Percentiles rank a stretch among this genome's conserved stretches.
These are phyloP conservation scores for Echinochloa phyllopogon DNA, from an alignment of 176 grass and related monocot genomes.

Conservation along the genomic window DNA sequence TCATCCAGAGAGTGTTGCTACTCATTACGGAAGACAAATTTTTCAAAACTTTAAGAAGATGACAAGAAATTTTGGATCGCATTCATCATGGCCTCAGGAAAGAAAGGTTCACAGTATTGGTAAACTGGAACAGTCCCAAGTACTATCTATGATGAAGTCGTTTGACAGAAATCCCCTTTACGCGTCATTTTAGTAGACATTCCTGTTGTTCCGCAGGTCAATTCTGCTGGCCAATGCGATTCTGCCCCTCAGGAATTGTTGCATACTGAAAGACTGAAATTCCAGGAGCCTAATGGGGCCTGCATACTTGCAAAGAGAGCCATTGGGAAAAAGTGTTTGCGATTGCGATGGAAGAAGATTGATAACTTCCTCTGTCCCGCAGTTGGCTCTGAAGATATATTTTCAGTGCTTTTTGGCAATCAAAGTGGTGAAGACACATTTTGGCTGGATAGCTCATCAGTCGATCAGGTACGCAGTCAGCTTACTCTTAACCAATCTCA, in stretches of 20 bases:
- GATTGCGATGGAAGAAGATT: constrained; percentile 79
- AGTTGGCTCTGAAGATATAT: constrained; percentile 69
- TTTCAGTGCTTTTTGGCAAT: constrained; percentile 67
- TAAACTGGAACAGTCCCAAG: constrained; percentile 75
- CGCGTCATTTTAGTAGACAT: constrained; percentile 28
- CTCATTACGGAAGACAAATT: constrained; percentile 86
- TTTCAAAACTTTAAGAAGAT: constrained; percentile 91
- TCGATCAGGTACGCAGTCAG: constrained; percentile 69
- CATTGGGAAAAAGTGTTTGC: constrained; percentile 51
- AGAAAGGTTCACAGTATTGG: constrained; percentile 97
- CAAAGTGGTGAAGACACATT: constrained; percentile 76
- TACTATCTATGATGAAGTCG: constrained; percentile 45
- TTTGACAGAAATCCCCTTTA: neutral
- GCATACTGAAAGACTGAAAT: constrained; percentile 31
- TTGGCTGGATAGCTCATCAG: constrained; percentile 98
- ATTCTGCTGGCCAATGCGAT: constrained; percentile 49
- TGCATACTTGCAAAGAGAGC: constrained; percentile 24
- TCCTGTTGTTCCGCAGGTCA: constrained; percentile 64
- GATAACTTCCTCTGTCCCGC: constrained; percentile 56
- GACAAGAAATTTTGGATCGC: constrained; percentile 65
- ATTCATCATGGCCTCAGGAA: constrained; percentile 53
- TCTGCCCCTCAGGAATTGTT: constrained; percentile 42
- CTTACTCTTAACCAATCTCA: constrained; percentile 39
- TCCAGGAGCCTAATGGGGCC: constrained; percentile 31
- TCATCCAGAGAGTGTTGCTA: constrained; percentile 96